phyloP scores from a whole-genome alignment of 164 flowering plant species.

The Liriodendron chinense region DNA sequence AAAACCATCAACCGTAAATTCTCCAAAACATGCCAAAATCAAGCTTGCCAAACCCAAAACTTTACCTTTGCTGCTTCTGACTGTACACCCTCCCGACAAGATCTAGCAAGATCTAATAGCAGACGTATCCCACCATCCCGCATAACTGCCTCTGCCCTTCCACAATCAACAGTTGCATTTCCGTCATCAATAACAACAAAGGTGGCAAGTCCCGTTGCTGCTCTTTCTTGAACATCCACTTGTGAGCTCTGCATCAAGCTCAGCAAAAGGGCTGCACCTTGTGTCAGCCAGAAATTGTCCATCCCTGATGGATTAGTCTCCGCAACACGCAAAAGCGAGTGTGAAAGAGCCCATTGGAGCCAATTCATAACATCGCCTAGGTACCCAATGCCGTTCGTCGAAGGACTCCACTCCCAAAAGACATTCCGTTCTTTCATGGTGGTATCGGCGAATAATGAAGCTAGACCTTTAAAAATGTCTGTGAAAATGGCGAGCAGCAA shows the following conservation, averaged over 20 bases:
- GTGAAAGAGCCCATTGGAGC: slow-evolving; percentile 89
- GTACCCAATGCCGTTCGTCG: slow-evolving; percentile 38
- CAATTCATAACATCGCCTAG: slow-evolving; percentile 71
- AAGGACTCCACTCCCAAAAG: slow-evolving; percentile 66
- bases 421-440: slow-evolving; percentile 45
- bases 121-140: slow-evolving; percentile 81
- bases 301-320: slow-evolving; percentile 72
- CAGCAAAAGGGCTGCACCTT: slow-evolving; percentile 77
- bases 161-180: slow-evolving; percentile 78
- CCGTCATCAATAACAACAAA: slow-evolving; percentile 97
- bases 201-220: slow-evolving; percentile 95
- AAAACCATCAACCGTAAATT: neutral
- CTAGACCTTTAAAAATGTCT: slow-evolving; percentile 64
- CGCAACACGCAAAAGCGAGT: slow-evolving; percentile 76
- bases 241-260: slow-evolving; percentile 79
- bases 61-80: slow-evolving; percentile 93
- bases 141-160: slow-evolving; percentile 92
- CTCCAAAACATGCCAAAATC: neutral
- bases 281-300: slow-evolving; percentile 83
- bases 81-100: slow-evolving; percentile 92
- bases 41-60: neutral
- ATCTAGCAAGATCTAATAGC: slow-evolving; percentile 75
- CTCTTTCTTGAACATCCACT: slow-evolving; percentile 98
- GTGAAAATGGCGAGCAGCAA: slow-evolving; percentile 57
- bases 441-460: slow-evolving; percentile 56